A percentile compares a stretch with the other conserved stretches of the same genome.
These are phyloP conservation scores for Persicaria tinctoria DNA, from an alignment of 148 eudicot genomes.

Conservation along the genomic window DNA sequence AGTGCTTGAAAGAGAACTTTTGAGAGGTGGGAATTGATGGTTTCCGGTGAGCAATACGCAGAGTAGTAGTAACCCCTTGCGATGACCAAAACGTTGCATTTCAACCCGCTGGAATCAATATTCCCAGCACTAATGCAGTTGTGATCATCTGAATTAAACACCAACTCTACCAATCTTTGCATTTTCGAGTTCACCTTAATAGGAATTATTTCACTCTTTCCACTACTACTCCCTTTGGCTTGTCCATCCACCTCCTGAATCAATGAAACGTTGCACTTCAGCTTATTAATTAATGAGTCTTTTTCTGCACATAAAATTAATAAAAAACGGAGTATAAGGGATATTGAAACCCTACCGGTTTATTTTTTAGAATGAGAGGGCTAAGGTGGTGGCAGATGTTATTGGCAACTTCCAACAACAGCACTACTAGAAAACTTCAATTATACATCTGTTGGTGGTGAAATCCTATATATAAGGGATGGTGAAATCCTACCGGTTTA, in stretches of 20 bases:
- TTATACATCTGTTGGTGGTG: too few relatives aligned
- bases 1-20: background rate
- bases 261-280: too few relatives aligned
- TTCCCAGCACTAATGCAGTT: background rate
- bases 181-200: background rate
- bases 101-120: background rate
- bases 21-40: background rate
- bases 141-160: background rate
- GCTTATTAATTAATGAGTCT: too few relatives aligned
- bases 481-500: too few relatives aligned
- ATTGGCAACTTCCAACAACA: constrained; percentile 35
- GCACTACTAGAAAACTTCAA: too few relatives aligned
- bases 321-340: too few relatives aligned
- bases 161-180: background rate
- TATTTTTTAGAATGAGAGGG: background rate
- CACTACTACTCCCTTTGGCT: background rate
- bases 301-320: too few relatives aligned
- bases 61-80: background rate
- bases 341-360: too few relatives aligned
- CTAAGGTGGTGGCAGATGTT: constrained; percentile 15
- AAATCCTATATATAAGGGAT: too few relatives aligned
- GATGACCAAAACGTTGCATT: background rate
- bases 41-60: background rate
- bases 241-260: too few relatives aligned
- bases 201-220: background rate